Percentiles rank a stretch among this genome's conserved stretches.
Evolutionary conservation across 192 early-diverging fungal genomes (phyloP).

Genomic region (Umbelopsis sp.): DNA sequence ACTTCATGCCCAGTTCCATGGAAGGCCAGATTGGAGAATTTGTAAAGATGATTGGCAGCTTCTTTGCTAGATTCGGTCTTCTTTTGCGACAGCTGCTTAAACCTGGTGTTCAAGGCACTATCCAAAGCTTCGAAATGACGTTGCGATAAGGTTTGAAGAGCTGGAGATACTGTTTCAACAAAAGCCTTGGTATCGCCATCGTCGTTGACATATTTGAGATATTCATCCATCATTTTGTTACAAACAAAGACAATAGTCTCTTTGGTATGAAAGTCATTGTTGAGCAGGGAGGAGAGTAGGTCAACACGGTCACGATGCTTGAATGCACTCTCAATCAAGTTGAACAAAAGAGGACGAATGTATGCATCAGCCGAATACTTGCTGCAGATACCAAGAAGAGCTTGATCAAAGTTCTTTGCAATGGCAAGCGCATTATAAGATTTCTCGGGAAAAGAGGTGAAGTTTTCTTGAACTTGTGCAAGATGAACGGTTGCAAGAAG

Average conservation of each 20-base stretch:
- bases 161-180: slow-evolving; percentile 28
- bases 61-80: slow-evolving; percentile 25
- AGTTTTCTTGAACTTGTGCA: slow-evolving; percentile 54
- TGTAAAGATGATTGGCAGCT: slow-evolving; percentile 46
- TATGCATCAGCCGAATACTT: slow-evolving; percentile 51
- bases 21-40: slow-evolving; percentile 56
- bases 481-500: slow-evolving; percentile 54
- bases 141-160: slow-evolving; percentile 39
- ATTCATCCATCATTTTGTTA: slow-evolving; percentile 37
- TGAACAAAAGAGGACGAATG: slow-evolving; percentile 40
- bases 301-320: slow-evolving; percentile 25
- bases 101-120: slow-evolving; percentile 38
- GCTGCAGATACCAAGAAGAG: slow-evolving; percentile 22
- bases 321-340: slow-evolving; percentile 30
- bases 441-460: slow-evolving; percentile 32
- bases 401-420: slow-evolving; percentile 23
- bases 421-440: slow-evolving; percentile 24
- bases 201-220: slow-evolving; percentile 30
- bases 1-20: slow-evolving; percentile 62
- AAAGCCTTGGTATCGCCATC: slow-evolving; percentile 19
- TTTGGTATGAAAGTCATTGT: slow-evolving; percentile 36
- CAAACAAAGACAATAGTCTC: slow-evolving; percentile 37
- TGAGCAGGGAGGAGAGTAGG: slow-evolving; percentile 39
- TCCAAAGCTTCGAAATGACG: slow-evolving; percentile 48
- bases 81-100: slow-evolving; percentile 27